Conservation (phyloP, 148 eudicot genomes). For the Camellia granthamiana region DNA sequence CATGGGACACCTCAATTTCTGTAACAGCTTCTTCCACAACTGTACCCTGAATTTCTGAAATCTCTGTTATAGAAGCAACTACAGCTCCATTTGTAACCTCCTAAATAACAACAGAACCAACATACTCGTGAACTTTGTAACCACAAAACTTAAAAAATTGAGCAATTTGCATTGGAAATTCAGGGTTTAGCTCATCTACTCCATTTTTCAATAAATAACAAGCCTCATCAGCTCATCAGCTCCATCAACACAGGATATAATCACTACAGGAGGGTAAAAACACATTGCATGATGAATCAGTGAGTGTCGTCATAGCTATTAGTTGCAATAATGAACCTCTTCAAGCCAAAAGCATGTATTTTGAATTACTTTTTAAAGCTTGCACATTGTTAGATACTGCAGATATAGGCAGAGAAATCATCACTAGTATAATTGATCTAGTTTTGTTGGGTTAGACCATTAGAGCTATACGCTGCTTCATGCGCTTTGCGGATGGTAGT, state of each 20-base stretch:
- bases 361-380: too few relatives aligned
- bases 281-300: neutral
- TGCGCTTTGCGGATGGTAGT: neutral
- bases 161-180: neutral
- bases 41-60: conserved; percentile 42
- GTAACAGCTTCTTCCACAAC: conserved; percentile 33
- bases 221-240: neutral
- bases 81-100: conserved; percentile 62
- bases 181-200: neutral
- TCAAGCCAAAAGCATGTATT: too few relatives aligned
- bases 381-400: too few relatives aligned
- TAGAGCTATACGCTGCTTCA: too few relatives aligned
- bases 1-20: conserved; percentile 28
- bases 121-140: neutral
- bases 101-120: conserved; percentile 18
- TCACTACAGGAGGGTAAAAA: too few relatives aligned
- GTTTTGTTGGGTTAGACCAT: too few relatives aligned
- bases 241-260: neutral
- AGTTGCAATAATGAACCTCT: neutral
- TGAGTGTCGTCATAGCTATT: neutral
- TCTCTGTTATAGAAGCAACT: conserved; percentile 31
- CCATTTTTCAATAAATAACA: neutral
- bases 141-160: neutral
- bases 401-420: too few relatives aligned
- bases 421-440: too few relatives aligned